phyloP scores from a whole-genome alignment of 495 filamentous ascomycete genomes.

The Aspergillus coremiiformis region DNA sequence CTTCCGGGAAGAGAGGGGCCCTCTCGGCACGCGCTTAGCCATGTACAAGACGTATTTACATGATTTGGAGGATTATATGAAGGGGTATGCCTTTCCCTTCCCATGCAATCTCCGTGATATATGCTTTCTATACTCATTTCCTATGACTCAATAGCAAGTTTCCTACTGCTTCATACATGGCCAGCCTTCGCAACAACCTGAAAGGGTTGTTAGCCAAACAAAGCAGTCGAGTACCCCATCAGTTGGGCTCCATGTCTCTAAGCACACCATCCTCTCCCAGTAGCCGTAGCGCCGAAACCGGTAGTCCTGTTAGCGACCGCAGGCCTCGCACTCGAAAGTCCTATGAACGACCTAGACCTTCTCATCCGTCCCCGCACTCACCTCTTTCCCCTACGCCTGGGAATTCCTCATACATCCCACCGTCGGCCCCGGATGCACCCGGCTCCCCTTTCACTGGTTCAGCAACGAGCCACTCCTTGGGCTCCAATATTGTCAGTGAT shows the following conservation, averaged over 20 bases:
- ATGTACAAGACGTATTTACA: slow-evolving; percentile 47
- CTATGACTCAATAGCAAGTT: slow-evolving; percentile 16
- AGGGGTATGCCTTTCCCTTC: slow-evolving; percentile 31
- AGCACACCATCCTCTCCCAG: slow-evolving; percentile 24
- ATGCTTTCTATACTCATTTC: neutral
- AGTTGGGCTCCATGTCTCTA: slow-evolving; percentile 31
- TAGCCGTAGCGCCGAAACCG: slow-evolving; percentile 24
- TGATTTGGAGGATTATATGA: slow-evolving; percentile 40
- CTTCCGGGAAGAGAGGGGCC: slow-evolving; percentile 45
- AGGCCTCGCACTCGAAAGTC: slow-evolving; percentile 29
- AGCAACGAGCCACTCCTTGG: slow-evolving; percentile 29
- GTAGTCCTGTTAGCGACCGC: slow-evolving; percentile 26
- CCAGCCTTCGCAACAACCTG: slow-evolving; percentile 28
- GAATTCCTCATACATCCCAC: slow-evolving; percentile 30
- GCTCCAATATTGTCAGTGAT: slow-evolving; percentile 21
- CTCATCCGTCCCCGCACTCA: slow-evolving; percentile 23
- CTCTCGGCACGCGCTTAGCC: slow-evolving; percentile 44
- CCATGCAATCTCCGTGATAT: neutral
- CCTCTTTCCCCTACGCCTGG: slow-evolving; percentile 29
- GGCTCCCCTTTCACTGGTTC: slow-evolving; percentile 36
- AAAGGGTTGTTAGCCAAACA: slow-evolving; percentile 33
- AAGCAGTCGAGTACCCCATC: slow-evolving; percentile 28
- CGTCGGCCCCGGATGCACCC: slow-evolving; percentile 35
- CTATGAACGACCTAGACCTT: slow-evolving; percentile 33
- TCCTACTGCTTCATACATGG: slow-evolving; percentile 23